Evolutionary conservation across 257 asterid species (phyloP), one percentile per base, ranked within the genome.

Genomic region (Solanum rostratum): DNA sequence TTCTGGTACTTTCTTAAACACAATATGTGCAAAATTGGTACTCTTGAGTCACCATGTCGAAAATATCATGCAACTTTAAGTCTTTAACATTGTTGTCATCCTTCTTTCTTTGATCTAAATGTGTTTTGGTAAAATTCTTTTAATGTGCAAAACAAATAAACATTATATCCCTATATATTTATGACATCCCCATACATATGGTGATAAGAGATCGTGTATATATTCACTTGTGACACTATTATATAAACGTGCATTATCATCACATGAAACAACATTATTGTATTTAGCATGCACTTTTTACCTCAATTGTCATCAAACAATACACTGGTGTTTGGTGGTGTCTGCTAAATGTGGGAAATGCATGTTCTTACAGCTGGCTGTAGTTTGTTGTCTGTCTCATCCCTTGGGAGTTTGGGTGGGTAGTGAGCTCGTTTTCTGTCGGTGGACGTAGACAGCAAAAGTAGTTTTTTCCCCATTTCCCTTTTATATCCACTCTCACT

Each of bases 1-100:
- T 96, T 92, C 89, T 96, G 99, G 98, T 96, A 93, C 88, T 76
- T 85, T n/a, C 81, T 37, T 85, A 41, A 66, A 85, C 86, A 87
- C 50, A 45, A 15, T 27, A 10, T 50, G 16, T 49, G 62, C 46
- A 76, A 8, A 74, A 22, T 27, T 50, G 27, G 10, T 76, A 50
- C 82, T 24, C 82, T 49, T 27, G 63, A 49, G 43, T 43, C 82
- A 49, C 45, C 27, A 16, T 49, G 19, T 76, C 57, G 20, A 45
- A 43, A 74, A 45, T 27, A 27, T 76, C 82, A 76, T 4, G 45
- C 45, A 71, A 49, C 63, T 50, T 76, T 55, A 9, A 55, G 63
- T 55, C 27, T 55, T 57, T 76, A 76, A 50, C 60, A 15, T 76
- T 27, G 45, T 27, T 16, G 29, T 16, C 24, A 49, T 50, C 24